A percentile compares a stretch with the other conserved stretches of the same genome.
phyloP scores from a whole-genome alignment of 2,329 filamentous ascomycete species.

The Monosporascus sp. region DNA sequence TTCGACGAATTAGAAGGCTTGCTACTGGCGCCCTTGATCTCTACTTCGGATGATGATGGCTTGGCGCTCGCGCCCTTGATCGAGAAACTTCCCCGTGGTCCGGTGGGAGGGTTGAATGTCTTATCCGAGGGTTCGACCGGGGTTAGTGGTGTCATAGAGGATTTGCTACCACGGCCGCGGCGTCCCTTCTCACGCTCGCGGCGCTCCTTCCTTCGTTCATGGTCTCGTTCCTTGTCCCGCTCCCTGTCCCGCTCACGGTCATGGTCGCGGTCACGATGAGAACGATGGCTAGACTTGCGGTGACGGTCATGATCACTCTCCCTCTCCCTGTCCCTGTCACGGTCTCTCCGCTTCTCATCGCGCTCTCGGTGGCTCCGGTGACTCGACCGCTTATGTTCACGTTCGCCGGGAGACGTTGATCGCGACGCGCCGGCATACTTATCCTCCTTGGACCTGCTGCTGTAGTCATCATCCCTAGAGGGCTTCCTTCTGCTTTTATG shows the following conservation, averaged over 20 bases:
- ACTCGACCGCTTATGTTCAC: conserved; percentile 41
- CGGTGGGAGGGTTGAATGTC: conserved; percentile 37
- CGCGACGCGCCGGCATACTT: conserved; percentile 53
- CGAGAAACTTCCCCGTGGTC: conserved; percentile 29
- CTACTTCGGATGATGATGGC: conserved; percentile 21
- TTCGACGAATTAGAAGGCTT: conserved; percentile 19
- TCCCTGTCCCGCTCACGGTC: conserved; percentile 29
- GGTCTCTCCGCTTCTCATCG: conserved; percentile 17
- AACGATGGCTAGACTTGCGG: conserved; percentile 25
- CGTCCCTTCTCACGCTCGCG: conserved; percentile 33
- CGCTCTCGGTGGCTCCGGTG: conserved; percentile 42
- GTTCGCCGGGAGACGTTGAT: conserved; percentile 58
- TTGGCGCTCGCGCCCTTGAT: conserved; percentile 23
- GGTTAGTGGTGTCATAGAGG: conserved; percentile 25
- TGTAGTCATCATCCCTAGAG: conserved; percentile 41
- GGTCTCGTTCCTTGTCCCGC: conserved; percentile 31
- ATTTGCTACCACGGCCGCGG: conserved; percentile 30
- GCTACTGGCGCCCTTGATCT: conserved; percentile 32
- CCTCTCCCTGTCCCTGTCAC: conserved; percentile 30
- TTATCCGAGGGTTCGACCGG: conserved; percentile 31
- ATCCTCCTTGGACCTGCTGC: conserved; percentile 33
- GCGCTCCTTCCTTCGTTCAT: conserved; percentile 11
- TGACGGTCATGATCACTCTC: conserved; percentile 20
- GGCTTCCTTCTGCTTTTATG: conserved; percentile 40
- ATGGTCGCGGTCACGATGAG: conserved; percentile 32